These are phyloP conservation scores for Zymoseptoria tritici DNA, from an alignment of 2,329 filamentous ascomycete genomes.

Conservation along the genomic window DNA sequence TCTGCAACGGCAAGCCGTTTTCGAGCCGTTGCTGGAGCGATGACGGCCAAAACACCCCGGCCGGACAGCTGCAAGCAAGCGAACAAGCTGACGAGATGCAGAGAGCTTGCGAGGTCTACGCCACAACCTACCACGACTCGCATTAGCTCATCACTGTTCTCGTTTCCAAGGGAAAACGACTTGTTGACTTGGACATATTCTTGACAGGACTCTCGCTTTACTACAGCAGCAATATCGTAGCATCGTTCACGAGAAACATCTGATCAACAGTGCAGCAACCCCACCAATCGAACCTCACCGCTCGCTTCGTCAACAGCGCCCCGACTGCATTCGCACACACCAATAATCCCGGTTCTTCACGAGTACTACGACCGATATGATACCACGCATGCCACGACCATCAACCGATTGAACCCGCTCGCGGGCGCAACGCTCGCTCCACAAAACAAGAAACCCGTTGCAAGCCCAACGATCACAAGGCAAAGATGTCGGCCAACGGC, in stretches of 20 bases:
- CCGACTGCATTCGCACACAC: not conserved
- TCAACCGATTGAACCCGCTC: not conserved
- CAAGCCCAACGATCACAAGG: not conserved
- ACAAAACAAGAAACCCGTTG: not conserved
- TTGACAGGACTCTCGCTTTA: not conserved
- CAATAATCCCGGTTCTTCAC: not conserved
- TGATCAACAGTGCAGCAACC: not conserved
- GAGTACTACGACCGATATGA: not conserved
- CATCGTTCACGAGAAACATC: not conserved
- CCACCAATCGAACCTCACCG: not conserved
- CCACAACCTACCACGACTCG: not conserved
- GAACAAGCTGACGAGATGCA: not conserved
- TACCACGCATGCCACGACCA: not conserved
- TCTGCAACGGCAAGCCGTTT: not conserved
- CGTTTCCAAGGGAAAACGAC: not conserved
- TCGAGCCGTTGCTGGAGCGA: not conserved
- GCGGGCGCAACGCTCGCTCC: not conserved
- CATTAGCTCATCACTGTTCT: not conserved
- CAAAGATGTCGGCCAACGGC: conserved; percentile 22
- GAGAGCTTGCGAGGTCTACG: not conserved
- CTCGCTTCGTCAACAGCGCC: not conserved
- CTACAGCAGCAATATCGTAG: not conserved
- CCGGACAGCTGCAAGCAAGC: not conserved
- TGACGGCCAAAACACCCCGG: not conserved
- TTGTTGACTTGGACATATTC: not conserved